A percentile compares a stretch with the other conserved stretches of the same genome.
phyloP scores from a whole-genome alignment of 1,139 yeast species.

The Yamadazyma kanchanaburiensis region DNA sequence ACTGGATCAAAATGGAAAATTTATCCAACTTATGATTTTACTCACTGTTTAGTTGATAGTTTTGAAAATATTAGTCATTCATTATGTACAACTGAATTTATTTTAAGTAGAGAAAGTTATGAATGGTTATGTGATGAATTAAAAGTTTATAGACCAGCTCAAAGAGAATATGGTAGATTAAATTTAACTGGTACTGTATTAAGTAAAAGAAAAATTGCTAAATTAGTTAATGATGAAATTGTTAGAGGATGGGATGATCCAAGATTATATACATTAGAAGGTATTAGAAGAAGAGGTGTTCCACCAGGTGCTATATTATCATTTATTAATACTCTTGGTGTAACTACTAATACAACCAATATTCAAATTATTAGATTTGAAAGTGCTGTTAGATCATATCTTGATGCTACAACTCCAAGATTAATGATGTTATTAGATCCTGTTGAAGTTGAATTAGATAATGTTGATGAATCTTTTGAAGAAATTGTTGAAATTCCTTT shows the following conservation, averaged over 20 bases:
- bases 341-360: conserved; percentile 88
- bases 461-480: conserved; percentile 69
- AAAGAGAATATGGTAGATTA: conserved; percentile 95
- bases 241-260: conserved; percentile 99
- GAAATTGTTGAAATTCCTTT: conserved; percentile 78
- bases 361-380: conserved; percentile 91
- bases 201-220: conserved; percentile 94
- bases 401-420: conserved; percentile 92
- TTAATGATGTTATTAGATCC: conserved; percentile 93
- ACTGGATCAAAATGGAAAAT: conserved; percentile 97
- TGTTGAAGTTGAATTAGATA: conserved; percentile 76
- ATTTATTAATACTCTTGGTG: conserved; percentile 93
- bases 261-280: conserved; percentile 89
- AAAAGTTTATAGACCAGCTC: conserved; percentile 96
- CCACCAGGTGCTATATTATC: conserved; percentile 98
- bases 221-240: conserved; percentile 72
- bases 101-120: conserved; percentile 87
- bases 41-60: conserved; percentile 98
- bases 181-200: conserved; percentile 92
- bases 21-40: conserved; percentile 97
- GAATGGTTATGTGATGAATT: conserved; percentile 98
- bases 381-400: conserved; percentile 77
- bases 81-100: conserved; percentile 92
- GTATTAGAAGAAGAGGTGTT: conserved; percentile 93
- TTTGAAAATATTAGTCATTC: conserved; percentile 95